Evolutionary conservation across 768 basidiomycete species (phyloP).

Genomic region (Rubroboletus pulcherrimus): DNA sequence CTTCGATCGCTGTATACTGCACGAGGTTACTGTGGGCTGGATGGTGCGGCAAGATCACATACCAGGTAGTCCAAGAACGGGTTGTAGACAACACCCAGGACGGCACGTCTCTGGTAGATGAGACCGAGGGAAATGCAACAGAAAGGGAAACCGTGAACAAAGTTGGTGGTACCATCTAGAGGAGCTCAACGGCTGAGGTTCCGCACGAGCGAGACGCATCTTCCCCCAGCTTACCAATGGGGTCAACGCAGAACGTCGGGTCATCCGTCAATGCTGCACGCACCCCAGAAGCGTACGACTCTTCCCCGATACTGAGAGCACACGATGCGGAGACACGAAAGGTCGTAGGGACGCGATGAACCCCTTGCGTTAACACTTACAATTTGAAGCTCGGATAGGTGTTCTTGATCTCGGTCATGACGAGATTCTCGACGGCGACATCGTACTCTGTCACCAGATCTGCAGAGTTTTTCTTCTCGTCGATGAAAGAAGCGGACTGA

Average conservation of each 20-base stretch:
- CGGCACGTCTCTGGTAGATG: conserved; percentile 70
- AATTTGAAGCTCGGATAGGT: conserved; percentile 76
- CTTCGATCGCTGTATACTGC: conserved; percentile 74
- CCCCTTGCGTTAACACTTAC: conserved; percentile 43
- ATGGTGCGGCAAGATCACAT: neutral
- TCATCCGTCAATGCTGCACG: conserved; percentile 71
- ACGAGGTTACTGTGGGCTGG: neutral
- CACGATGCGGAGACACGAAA: neutral
- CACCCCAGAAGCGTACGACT: conserved; percentile 77
- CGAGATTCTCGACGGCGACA: conserved; percentile 81
- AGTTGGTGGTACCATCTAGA: conserved; percentile 85
- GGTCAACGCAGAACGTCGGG: conserved; percentile 95
- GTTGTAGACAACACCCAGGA: conserved; percentile 89
- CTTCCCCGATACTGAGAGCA: conserved; percentile 78
- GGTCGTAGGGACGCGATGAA: neutral
- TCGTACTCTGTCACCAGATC: conserved; percentile 96
- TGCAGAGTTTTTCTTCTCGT: conserved; percentile 89
- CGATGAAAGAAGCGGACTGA: conserved; percentile 50
- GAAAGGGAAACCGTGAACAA: conserved; percentile 80
- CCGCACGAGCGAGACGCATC: neutral
- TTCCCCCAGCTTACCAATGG: conserved; percentile 60
- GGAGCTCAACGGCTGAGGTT: neutral
- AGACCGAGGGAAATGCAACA: conserved; percentile 90
- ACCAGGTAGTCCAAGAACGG: conserved; percentile 84
- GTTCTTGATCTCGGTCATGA: conserved; percentile 59